A percentile compares a stretch with the other conserved stretches of the same genome.
Conservation (phyloP, 139 green algal genomes). For the Chlamydomonas eustigma region DNA sequence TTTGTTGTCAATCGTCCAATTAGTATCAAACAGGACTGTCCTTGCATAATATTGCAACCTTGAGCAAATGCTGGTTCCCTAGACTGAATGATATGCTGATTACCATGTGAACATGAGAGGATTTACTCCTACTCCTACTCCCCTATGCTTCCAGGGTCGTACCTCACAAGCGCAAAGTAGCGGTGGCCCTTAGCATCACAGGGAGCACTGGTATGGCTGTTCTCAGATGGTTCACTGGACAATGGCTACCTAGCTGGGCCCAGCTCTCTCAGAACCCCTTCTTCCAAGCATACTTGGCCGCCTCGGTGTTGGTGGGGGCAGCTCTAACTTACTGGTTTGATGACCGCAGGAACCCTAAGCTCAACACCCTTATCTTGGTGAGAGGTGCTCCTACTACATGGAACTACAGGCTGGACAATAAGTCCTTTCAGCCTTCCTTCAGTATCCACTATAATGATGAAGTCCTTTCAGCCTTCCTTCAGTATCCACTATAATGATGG, state of each 20-base stretch:
- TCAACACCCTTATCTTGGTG: slow-evolving; percentile 39
- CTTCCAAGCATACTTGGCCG: slow-evolving; percentile 18
- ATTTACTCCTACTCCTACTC: too few species aligned
- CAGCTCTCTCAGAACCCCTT: slow-evolving; percentile 12
- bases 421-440: neutral
- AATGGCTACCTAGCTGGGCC: slow-evolving; percentile 15
- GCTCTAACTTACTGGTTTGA: slow-evolving; percentile 39
- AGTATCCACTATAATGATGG: too few species aligned
- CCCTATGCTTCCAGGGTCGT: slow-evolving; percentile 2
- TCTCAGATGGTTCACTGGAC: slow-evolving; percentile 8
- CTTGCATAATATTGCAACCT: too few species aligned
- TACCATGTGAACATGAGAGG: too few species aligned
- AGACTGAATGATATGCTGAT: too few species aligned
- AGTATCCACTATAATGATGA: too few species aligned
- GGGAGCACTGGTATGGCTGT: neutral
- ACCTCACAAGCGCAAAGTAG: slow-evolving; percentile 2
- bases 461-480: too few species aligned
- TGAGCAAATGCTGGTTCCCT: too few species aligned
- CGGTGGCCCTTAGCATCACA: neutral
- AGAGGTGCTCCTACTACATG: neutral
- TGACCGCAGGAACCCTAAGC: slow-evolving; percentile 29
- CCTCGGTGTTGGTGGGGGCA: slow-evolving; percentile 18
- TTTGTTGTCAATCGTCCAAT: too few species aligned
- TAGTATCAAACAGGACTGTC: too few species aligned
- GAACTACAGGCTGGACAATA: neutral